Percentiles rank a stretch among this genome's conserved stretches.
phyloP scores from a whole-genome alignment of 179 eudicot species.

The Vitellaria paradoxa region DNA sequence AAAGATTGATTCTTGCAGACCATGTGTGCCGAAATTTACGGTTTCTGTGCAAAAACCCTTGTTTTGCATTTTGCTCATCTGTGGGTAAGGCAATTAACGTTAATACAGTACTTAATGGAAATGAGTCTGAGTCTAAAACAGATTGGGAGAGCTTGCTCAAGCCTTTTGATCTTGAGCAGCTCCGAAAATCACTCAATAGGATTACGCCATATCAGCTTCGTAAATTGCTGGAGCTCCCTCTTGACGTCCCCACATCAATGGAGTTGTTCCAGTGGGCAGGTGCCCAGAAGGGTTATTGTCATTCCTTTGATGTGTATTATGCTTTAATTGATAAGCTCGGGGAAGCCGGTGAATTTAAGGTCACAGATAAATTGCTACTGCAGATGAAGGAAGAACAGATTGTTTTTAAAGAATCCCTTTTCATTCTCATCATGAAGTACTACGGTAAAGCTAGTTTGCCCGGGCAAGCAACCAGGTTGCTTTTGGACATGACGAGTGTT shows the following conservation, averaged over 20 bases:
- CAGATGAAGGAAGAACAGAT: constrained; percentile 79
- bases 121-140: constrained; percentile 36
- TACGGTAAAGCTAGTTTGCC: constrained; percentile 81
- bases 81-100: constrained; percentile 7
- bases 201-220: constrained; percentile 69
- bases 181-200: constrained; percentile 53
- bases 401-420: constrained; percentile 63
- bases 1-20: constrained; percentile 21
- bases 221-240: constrained; percentile 78
- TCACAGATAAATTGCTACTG: constrained; percentile 60
- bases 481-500: constrained; percentile 77
- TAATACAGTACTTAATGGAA: background rate
- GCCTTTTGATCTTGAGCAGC: constrained; percentile 81
- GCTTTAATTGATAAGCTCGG: constrained; percentile 72
- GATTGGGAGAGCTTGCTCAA: constrained; percentile 83
- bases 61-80: constrained; percentile 15
- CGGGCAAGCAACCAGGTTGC: constrained; percentile 85
- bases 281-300: constrained; percentile 68
- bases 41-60: constrained; percentile 8
- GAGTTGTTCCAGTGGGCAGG: constrained; percentile 74
- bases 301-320: constrained; percentile 80
- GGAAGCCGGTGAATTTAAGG: constrained; percentile 56
- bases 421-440: constrained; percentile 72
- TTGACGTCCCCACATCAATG: constrained; percentile 75
- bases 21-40: constrained; percentile 15